These are phyloP conservation scores for Trametes pubescens DNA, from an alignment of 1,284 basidiomycete genomes.

Conservation along the genomic window DNA sequence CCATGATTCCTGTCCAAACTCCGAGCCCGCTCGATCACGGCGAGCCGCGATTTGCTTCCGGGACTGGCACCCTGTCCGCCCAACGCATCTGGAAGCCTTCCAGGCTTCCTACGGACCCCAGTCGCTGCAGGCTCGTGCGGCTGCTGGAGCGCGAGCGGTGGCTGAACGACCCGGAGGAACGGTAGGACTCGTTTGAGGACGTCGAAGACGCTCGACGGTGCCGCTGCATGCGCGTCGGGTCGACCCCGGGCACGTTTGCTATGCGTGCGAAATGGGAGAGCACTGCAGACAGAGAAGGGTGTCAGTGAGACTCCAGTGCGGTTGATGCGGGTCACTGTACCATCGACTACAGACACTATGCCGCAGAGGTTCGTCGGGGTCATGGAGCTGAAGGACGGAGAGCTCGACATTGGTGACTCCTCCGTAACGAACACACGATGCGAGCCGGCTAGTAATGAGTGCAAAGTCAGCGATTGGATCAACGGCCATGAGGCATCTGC, in stretches of 20 bases:
- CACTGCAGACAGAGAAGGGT: constrained; percentile 49
- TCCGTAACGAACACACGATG: constrained; percentile 80
- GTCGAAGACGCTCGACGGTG: constrained; percentile 77
- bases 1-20: not conserved
- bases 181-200: constrained; percentile 55
- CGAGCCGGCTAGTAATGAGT: constrained; percentile 62
- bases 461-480: not conserved
- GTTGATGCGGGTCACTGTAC: constrained; percentile 49
- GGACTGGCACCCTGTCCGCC: constrained; percentile 30
- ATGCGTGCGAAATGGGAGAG: constrained; percentile 77
- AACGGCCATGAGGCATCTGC: too few relatives aligned
- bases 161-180: constrained; percentile 33
- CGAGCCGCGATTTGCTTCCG: constrained; percentile 1
- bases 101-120: constrained; percentile 28
- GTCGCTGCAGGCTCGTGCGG: constrained; percentile 51
- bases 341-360: constrained; percentile 81
- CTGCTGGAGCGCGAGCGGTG: constrained; percentile 61
- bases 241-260: constrained; percentile 73
- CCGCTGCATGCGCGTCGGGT: constrained; percentile 76
- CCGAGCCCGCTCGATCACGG: not conserved
- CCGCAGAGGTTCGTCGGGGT: constrained; percentile 64
- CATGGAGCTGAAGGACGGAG: constrained; percentile 48
- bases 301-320: not conserved
- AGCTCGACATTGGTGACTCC: constrained; percentile 57
- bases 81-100: constrained; percentile 31